Conservation (phyloP, 805 yeast genomes). For the Candida dajiaensis region DNA sequence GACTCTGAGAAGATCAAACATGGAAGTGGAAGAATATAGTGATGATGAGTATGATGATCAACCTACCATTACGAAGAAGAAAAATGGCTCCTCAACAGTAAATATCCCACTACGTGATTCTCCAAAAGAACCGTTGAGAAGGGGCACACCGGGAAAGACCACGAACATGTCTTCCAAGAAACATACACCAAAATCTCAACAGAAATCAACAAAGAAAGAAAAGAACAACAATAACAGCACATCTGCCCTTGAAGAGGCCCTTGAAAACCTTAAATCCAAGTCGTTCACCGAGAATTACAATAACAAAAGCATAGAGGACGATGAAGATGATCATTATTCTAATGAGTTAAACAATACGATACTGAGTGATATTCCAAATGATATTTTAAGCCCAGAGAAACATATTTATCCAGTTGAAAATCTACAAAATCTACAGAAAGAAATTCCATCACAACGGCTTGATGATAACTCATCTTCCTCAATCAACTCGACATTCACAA, state of each 20-base stretch:
- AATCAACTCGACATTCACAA: not conserved
- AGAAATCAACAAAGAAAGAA: not conserved
- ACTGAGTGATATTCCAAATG: conserved; percentile 18
- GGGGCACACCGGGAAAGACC: conserved; percentile 18
- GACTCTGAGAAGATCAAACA: conserved; percentile 10
- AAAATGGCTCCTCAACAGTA: conserved; percentile 3
- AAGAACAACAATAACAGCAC: not conserved
- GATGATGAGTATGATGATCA: conserved; percentile 13
- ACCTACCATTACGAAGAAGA: not conserved
- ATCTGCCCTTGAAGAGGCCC: not conserved
- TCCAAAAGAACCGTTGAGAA: conserved; percentile 16
- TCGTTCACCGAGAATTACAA: not conserved
- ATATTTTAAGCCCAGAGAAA: conserved; percentile 23
- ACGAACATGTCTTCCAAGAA: conserved; percentile 1
- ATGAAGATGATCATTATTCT: conserved; percentile 5
- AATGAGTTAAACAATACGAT: conserved; percentile 13
- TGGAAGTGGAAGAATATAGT: not conserved
- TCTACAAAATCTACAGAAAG: conserved; percentile 1
- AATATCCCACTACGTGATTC: conserved; percentile 18
- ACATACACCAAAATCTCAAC: not conserved
- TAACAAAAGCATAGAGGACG: not conserved
- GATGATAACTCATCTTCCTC: not conserved
- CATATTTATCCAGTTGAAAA: conserved; percentile 17
- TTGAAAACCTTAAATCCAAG: not conserved
- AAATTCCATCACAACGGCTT: not conserved